These are phyloP conservation scores for Pseudogymnoascus sp. DNA, from an alignment of 2,329 filamentous ascomycete species.

Conservation along the genomic window DNA sequence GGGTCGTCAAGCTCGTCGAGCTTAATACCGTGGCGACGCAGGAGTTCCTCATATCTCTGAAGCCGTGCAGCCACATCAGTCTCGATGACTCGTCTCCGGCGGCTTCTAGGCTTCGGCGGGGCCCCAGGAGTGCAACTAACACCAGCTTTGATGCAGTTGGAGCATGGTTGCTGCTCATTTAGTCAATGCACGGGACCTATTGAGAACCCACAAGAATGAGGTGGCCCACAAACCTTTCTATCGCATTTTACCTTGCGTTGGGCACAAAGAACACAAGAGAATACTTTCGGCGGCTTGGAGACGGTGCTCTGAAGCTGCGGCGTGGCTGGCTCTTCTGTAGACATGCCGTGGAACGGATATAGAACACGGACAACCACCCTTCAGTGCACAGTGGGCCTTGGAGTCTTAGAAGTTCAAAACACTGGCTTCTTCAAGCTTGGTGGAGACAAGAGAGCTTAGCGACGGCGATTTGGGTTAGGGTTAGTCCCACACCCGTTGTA, in stretches of 20 bases:
- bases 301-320: neutral
- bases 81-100: constrained; percentile 24
- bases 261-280: constrained; percentile 23
- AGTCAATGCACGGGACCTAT: neutral
- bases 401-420: neutral
- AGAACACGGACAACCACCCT: neutral
- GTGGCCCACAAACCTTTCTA: neutral
- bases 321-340: neutral
- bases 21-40: constrained; percentile 22
- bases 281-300: neutral
- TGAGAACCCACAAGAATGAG: neutral
- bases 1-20: constrained; percentile 22
- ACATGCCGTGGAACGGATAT: neutral
- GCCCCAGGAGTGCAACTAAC: constrained; percentile 21
- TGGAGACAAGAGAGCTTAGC: neutral
- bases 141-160: constrained; percentile 22
- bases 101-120: constrained; percentile 18
- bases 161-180: constrained; percentile 21
- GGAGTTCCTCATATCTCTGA: constrained; percentile 21
- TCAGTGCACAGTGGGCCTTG: neutral
- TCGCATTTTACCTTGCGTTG: constrained; percentile 27
- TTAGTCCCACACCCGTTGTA: too few species aligned
- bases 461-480: neutral
- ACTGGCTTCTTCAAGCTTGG: neutral
- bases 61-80: constrained; percentile 23